Base-by-base conservation (phyloP, 1,284 basidiomycete genomes). In the Fomitopsis palustris region DNA sequence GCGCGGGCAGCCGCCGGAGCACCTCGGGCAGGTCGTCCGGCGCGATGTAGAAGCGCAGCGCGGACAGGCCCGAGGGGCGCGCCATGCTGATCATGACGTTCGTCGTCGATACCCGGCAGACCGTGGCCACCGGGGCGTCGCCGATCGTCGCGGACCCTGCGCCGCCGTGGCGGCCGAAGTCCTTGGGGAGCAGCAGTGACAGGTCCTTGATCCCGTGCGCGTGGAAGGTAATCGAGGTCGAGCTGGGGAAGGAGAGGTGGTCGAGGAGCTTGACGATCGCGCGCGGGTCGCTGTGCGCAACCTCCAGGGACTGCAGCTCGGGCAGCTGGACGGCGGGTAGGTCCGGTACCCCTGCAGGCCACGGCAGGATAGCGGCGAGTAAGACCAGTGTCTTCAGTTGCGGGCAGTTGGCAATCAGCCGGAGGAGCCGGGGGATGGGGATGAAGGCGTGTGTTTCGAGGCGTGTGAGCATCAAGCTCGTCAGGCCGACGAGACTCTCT, bases 21-120 rank as follows among this genome's bases (percentile, higher is more conserved):
- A 61, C 38, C 16, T 56, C 12, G 12, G 54, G 43, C 1, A 60
- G 29, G 41, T 53, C 21, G 27, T 60, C 52, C 17, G 58, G 54
- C 1, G 27, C 37, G 37, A 60, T 38, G 27, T 49, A 55, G 31
- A 56, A 56, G 17, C 41, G 49, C 17, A 59, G 19, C 4, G 45
- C 41, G n/a, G 58, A 53, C 16, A 54, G 31, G 23, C 35, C 17
- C 42, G 45, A 21, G 8, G 41, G 25, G 12, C 53, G 45, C 14
- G 19, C 47, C 38, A 17, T 57, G 29, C 35, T 49, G 19, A 52
- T 29, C 29, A 37, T 52, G 31, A 52, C 6, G 21, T 16, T 52
- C 12, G 12, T 52, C 7, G 31, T 19, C 10, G 49, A 52, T 4
- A 52, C 19, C 16, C 49, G 49, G 49, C 45, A 52, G 49, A 52